phyloP scores from a whole-genome alignment of 768 basidiomycete species.

The Trametes sanguinea region DNA sequence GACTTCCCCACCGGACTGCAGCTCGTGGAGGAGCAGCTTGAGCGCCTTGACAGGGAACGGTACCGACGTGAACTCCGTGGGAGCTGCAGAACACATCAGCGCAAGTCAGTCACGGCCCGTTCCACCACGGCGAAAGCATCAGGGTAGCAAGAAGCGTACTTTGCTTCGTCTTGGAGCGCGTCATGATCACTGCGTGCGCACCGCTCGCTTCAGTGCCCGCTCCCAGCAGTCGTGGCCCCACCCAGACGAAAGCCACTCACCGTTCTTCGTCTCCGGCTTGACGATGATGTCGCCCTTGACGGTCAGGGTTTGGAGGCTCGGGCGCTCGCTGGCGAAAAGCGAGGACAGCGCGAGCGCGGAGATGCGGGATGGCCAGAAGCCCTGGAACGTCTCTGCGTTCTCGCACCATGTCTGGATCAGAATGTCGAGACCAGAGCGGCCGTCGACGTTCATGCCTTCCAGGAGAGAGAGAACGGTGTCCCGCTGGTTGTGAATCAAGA shows the following conservation, averaged over 20 bases:
- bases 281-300: constrained; percentile 95
- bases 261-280: constrained; percentile 74
- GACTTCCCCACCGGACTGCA: constrained; percentile 82
- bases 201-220: constrained; percentile 2
- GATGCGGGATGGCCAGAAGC: constrained; percentile 89
- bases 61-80: constrained; percentile 82
- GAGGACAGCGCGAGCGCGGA: constrained; percentile 81
- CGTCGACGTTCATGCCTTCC: constrained; percentile 62
- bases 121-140: background rate
- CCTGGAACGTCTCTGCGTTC: constrained; percentile 91
- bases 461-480: constrained; percentile 78
- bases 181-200: constrained; percentile 81
- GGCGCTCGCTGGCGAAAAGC: constrained; percentile 67
- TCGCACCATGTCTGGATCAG: constrained; percentile 95
- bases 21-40: constrained; percentile 83
- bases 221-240: background rate
- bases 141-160: constrained; percentile 53
- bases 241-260: constrained; percentile 46
- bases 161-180: constrained; percentile 83
- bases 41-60: constrained; percentile 91
- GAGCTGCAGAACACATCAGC: constrained; percentile 48
- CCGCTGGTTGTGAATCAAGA: constrained; percentile 85
- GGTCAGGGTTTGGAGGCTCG: constrained; percentile 61
- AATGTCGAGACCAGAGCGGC: constrained; percentile 74
- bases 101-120: constrained; percentile 23